These are phyloP conservation scores for Zostera marina DNA, from an alignment of 116 monocot genomes.

Conservation along the genomic window DNA sequence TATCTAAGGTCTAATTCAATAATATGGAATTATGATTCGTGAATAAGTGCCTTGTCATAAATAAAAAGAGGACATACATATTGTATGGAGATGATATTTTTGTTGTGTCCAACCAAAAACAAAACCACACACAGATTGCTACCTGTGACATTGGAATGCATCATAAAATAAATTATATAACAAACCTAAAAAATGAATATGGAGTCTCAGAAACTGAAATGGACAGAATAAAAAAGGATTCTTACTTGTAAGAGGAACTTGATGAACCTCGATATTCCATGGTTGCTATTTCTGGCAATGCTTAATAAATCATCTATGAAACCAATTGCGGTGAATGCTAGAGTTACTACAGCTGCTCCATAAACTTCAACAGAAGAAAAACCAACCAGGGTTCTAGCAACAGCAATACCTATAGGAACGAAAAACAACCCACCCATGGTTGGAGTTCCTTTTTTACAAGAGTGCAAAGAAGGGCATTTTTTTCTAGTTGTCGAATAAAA, in stretches of 20 bases:
- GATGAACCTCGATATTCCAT: conserved; percentile 48
- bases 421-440: conserved; percentile 90
- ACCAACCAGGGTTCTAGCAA: conserved; percentile 31
- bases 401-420: conserved; percentile 57
- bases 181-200: not conserved
- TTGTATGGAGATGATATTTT: conserved; percentile 49
- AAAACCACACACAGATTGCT: conserved; percentile 41
- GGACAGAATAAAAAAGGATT: not conserved
- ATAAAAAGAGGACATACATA: conserved; percentile 47
- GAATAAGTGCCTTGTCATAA: conserved; percentile 9
- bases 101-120: conserved; percentile 51
- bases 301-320: conserved; percentile 51
- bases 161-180: not conserved
- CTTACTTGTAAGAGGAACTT: conserved; percentile 44
- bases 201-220: not conserved
- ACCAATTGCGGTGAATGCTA: conserved; percentile 58
- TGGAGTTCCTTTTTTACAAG: conserved; percentile 34
- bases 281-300: conserved; percentile 23
- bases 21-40: not conserved
- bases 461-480: conserved; percentile 33
- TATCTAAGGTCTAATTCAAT: not conserved
- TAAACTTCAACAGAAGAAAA: conserved; percentile 27
- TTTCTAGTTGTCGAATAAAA: conserved; percentile 42
- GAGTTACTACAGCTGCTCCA: conserved; percentile 43
- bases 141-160: conserved; percentile 31